Percentiles rank a stretch among this genome's conserved stretches.
These are phyloP conservation scores for Colletotrichum tanaceti DNA, from an alignment of 2,329 filamentous ascomycete species.

Conservation along the genomic window DNA sequence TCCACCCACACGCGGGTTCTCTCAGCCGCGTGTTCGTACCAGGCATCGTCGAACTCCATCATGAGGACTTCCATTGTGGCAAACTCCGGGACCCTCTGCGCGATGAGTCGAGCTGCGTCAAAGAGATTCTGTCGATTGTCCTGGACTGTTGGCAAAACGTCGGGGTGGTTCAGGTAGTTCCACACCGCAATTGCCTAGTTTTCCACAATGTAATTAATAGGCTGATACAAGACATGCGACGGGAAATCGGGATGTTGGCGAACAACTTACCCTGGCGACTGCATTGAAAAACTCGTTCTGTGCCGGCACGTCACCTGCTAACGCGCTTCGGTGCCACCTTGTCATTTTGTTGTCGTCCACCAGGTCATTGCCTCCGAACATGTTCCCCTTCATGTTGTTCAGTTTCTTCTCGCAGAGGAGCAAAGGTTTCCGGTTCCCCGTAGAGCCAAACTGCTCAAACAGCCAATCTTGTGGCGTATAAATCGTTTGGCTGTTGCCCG, in stretches of 20 bases:
- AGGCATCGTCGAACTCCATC: slow-evolving; percentile 6
- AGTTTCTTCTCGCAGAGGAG: background rate
- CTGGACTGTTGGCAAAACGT: background rate
- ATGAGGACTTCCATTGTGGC: slow-evolving; percentile 3
- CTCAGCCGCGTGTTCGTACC: background rate
- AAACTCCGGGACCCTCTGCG: too few species aligned
- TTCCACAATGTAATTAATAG: too few species aligned
- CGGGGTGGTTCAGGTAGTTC: slow-evolving; percentile 10
- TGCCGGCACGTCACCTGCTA: too few species aligned
- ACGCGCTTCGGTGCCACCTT: too few species aligned
- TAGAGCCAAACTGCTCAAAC: background rate
- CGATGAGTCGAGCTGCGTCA: background rate
- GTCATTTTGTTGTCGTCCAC: too few species aligned
- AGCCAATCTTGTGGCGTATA: background rate
- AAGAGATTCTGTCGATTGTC: slow-evolving; percentile 3
- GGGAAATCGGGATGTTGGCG: too few species aligned
- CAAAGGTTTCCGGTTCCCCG: background rate
- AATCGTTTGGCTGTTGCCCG: background rate
- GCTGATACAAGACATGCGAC: too few species aligned
- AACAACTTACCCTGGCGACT: too few species aligned
- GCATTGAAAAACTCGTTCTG: too few species aligned
- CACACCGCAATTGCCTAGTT: background rate
- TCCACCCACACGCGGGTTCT: background rate
- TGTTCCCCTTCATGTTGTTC: slow-evolving; percentile 19
- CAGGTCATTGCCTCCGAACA: too few species aligned